Conservation (phyloP, 257 asterid genomes). For the Nicotiana tomentosiformis region DNA sequence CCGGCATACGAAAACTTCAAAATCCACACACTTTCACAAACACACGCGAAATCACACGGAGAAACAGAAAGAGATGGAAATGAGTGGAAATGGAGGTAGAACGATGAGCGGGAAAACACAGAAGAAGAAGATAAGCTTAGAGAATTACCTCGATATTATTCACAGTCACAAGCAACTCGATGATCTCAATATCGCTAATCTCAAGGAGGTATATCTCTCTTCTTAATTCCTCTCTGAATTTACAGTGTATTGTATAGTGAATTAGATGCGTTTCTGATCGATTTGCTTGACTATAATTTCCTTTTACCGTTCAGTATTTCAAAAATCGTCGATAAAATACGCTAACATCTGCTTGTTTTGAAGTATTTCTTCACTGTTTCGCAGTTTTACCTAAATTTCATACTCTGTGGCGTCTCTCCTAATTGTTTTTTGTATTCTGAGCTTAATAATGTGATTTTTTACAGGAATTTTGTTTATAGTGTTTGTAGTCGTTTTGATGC, state of each 20-base stretch:
- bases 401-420: neutral
- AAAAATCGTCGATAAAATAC: neutral
- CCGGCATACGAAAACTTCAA: neutral
- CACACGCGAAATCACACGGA: too few species aligned
- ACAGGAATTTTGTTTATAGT: too few species aligned
- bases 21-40: neutral
- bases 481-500: neutral
- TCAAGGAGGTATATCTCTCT: constrained; percentile 21
- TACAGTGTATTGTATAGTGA: too few species aligned
- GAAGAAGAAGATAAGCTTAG: constrained; percentile 21
- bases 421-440: neutral
- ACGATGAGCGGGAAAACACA: neutral
- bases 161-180: constrained; percentile 8
- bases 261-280: too few species aligned
- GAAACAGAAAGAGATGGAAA: too few species aligned
- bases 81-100: neutral
- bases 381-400: too few species aligned
- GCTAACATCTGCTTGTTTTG: neutral
- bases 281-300: too few species aligned
- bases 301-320: neutral
- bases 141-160: constrained; percentile 20
- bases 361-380: too few species aligned
- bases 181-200: constrained; percentile 20
- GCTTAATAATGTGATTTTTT: too few species aligned
- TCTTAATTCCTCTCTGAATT: neutral